Percentiles rank a stretch among this genome's conserved stretches.
Evolutionary conservation across 108 stramenopile species (phyloP).

Genomic region (Cylindrotheca closterium): DNA sequence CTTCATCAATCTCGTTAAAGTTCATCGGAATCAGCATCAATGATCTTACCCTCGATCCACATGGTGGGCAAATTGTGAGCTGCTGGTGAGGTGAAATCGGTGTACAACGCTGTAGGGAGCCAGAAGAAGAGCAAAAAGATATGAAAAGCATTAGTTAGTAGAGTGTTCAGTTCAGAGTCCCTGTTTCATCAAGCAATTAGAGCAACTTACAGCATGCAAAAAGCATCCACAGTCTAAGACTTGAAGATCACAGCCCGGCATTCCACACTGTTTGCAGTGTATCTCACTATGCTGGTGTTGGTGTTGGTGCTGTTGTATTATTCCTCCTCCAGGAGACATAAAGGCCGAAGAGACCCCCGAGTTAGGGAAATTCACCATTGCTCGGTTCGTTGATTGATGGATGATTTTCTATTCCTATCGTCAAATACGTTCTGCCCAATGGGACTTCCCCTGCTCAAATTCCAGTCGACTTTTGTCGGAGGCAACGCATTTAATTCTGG

Average conservation of each 20-base stretch:
- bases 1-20: conserved; percentile 55
- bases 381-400: no score
- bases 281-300: not conserved
- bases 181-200: no score
- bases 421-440: no score
- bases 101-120: conserved; percentile 32
- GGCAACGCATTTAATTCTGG: no score
- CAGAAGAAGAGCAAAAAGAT: not conserved
- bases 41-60: conserved; percentile 13
- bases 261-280: conserved; percentile 22
- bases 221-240: conserved; percentile 35
- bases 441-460: no score
- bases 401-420: no score
- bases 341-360: no score
- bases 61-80: conserved; percentile 31
- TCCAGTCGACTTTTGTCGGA: no score
- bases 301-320: not conserved
- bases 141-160: no score
- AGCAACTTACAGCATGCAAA: conserved; percentile 36
- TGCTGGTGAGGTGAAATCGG: conserved; percentile 18
- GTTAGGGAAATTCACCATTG: no score
- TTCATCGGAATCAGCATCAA: conserved; percentile 47
- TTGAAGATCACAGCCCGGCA: conserved; percentile 31
- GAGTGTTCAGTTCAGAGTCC: no score
- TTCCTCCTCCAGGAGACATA: no score